Conservation (phyloP, 768 basidiomycete genomes). For the Lentinula sp. region DNA sequence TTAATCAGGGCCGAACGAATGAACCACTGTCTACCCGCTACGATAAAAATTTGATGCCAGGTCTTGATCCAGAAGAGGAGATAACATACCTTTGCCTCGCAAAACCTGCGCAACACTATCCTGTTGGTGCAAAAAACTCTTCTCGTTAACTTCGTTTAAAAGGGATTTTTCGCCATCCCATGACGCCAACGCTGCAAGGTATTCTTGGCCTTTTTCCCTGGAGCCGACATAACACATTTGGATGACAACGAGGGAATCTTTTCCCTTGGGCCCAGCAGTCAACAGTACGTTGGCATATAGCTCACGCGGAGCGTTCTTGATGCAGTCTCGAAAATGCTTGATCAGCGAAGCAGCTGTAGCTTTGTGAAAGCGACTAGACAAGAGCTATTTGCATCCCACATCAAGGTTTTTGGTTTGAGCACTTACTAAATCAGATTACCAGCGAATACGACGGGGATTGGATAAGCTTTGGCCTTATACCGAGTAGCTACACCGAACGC, state of each 20-base stretch:
- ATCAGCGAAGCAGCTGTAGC: constrained; percentile 86
- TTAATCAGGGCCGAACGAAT: constrained; percentile 81
- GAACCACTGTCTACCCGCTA: constrained; percentile 85
- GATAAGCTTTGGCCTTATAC: constrained; percentile 87
- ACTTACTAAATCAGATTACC: constrained; percentile 90
- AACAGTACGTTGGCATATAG: constrained; percentile 88
- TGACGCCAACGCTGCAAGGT: constrained; percentile 72
- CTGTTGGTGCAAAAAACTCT: constrained; percentile 85
- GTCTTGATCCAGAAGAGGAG: not conserved
- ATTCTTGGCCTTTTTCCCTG: constrained; percentile 67
- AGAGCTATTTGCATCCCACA: not conserved
- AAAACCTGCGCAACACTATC: constrained; percentile 88
- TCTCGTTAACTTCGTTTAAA: constrained; percentile 87
- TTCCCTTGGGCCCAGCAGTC: constrained; percentile 81
- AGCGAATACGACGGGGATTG: constrained; percentile 86
- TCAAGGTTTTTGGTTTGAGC: not conserved
- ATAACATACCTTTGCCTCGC: constrained; percentile 62
- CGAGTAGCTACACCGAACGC: constrained; percentile 80
- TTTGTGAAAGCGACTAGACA: constrained; percentile 72
- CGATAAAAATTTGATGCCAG: not conserved
- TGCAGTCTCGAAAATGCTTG: constrained; percentile 88
- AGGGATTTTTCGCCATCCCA: constrained; percentile 88
- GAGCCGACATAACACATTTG: constrained; percentile 89
- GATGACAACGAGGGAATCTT: constrained; percentile 83
- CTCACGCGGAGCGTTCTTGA: constrained; percentile 83